Base-by-base conservation (phyloP, 352 stramenopile species). In the Globisporangium recalcitrans region DNA sequence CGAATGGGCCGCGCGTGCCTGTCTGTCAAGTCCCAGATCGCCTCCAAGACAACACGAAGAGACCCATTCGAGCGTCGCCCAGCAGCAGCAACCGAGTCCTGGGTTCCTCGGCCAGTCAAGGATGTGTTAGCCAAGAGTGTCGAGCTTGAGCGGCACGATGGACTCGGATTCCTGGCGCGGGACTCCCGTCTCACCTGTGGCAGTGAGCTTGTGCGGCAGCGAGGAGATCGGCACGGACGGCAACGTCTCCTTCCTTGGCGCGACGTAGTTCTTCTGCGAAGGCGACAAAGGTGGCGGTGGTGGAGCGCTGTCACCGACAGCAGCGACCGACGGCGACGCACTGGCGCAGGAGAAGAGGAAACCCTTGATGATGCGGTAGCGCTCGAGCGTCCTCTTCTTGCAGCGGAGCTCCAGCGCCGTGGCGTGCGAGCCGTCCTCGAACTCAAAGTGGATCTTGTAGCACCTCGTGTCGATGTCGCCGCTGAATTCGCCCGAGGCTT, bases 401-500 rank as follows among this genome's bases (percentile, higher is more conserved):
- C 69, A 87, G 19, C 80, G 77, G 16, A 67, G 69, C 48, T 90
- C 80, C 31, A 90, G 68, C 10, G 72, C 75, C 44, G 73, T 74
- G 3, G 78, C 70, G 55, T 87, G 72, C 4, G 66, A 67, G 19
- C 75, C 78, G 49, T 90, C 77, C 56, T 84, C 69, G 62, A 90
- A 90, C 46, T 90, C 80, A 58, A 90, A 88, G 58, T 87, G 73
- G 19, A 90, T 70, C 56, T 88, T 85, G 66, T 88, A 90, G 52
- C 62, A 74, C 8, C 80, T 74, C 51, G 80, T 90, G 70, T 88
- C 78, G 26, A 88, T 69, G 19, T 90, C 80, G 11, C 78, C 77
- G 26, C 73, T 88, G 62, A 87, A 78, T 60, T 90, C 80, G 16
- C 80, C 80, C 13, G 69, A 71, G 40, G 77, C 70, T 51, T 90